phyloP scores from a whole-genome alignment of 2,329 filamentous ascomycete genomes.

The Plectosphaerella sp. region DNA sequence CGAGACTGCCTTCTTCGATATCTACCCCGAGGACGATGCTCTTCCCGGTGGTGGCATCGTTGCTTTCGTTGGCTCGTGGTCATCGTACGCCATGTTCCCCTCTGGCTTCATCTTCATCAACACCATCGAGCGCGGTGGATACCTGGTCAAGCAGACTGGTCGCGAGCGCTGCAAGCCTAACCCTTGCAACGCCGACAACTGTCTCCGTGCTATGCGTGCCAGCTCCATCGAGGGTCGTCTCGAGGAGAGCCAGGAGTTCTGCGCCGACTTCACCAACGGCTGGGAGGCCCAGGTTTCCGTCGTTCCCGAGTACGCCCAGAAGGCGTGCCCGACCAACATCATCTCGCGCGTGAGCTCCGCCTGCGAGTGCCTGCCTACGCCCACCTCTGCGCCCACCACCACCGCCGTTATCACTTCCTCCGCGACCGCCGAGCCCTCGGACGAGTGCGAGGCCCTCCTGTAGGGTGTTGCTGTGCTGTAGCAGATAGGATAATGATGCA shows the following conservation, averaged over 20 bases:
- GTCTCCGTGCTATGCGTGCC: conserved; percentile 14
- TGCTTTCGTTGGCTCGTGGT: conserved; percentile 36
- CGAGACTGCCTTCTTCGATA: conserved; percentile 42
- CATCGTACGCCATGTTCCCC: conserved; percentile 37
- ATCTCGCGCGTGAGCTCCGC: conserved; percentile 16
- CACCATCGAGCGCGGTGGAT: conserved; percentile 36
- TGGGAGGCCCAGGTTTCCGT: conserved; percentile 11
- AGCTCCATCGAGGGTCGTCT: conserved; percentile 11
- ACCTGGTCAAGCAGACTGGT: conserved; percentile 28
- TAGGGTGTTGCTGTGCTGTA: too few species aligned
- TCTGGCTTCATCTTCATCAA: conserved; percentile 36
- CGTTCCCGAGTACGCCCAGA: conserved; percentile 11
- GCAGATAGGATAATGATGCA: too few species aligned
- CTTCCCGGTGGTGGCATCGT: conserved; percentile 27
- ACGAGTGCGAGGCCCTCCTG: not conserved
- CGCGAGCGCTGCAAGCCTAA: conserved; percentile 14
- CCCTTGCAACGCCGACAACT: conserved; percentile 15
- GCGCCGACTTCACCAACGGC: conserved; percentile 13
- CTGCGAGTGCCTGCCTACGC: conserved; percentile 15
- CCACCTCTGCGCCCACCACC: conserved; percentile 5
- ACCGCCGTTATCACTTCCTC: conserved; percentile 4
- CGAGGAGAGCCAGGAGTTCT: conserved; percentile 15
- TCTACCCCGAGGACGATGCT: conserved; percentile 41
- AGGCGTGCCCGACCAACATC: conserved; percentile 12
- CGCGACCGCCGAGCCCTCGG: not conserved